A percentile compares a stretch with the other conserved stretches of the same genome.
These are phyloP conservation scores for Fraxinus xanthoxyloides DNA, from an alignment of 305 asterid genomes.

Conservation along the genomic window DNA sequence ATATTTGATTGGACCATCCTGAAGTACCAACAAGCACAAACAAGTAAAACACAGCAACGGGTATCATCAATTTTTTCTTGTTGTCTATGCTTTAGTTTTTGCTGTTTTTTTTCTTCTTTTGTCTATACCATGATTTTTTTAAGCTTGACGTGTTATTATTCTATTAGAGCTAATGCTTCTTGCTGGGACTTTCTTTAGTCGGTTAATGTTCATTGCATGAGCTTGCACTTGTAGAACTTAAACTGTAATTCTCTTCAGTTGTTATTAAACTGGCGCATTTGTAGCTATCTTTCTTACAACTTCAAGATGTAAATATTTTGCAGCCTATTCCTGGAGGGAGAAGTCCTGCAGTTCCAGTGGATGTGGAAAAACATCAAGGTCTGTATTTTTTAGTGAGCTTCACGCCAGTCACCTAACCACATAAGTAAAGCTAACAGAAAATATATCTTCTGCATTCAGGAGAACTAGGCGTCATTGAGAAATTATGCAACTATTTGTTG, in stretches of 20 bases:
- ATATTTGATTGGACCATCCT: constrained; percentile 93
- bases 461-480: not conserved
- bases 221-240: constrained; percentile 3
- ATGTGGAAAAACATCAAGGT: constrained; percentile 74
- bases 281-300: constrained; percentile 1
- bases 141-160: not conserved
- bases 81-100: not conserved
- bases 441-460: not conserved
- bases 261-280: constrained; percentile 7
- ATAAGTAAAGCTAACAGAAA: not conserved
- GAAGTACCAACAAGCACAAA: constrained; percentile 88
- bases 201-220: not conserved
- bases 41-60: constrained; percentile 68
- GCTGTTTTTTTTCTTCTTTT: constrained; percentile 4
- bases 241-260: not conserved
- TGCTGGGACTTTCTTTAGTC: not conserved
- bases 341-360: constrained; percentile 65
- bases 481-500: not conserved
- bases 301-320: constrained; percentile 26
- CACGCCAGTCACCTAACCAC: constrained; percentile 4
- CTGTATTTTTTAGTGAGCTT: constrained; percentile 11
- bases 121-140: not conserved
- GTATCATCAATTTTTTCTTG: constrained; percentile 34
- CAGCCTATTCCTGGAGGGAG: constrained; percentile 84
- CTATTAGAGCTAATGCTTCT: not conserved